phyloP scores from a whole-genome alignment of 345 rosid species.

The Salix koriyanagi region DNA sequence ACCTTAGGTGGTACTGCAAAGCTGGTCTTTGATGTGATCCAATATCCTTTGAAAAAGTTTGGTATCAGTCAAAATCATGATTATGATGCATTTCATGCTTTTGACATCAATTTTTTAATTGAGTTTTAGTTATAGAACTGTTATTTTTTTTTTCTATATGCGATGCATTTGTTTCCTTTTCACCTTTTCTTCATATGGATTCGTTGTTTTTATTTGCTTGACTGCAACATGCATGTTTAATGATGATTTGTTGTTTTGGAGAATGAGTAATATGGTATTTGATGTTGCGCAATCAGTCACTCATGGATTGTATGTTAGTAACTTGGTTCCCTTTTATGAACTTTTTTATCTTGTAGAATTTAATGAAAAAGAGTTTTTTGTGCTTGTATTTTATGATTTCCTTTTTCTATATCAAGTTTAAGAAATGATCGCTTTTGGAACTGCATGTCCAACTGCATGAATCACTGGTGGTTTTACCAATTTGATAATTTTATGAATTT shows the following conservation, averaged over 20 bases:
- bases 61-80: neutral
- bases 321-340: no score
- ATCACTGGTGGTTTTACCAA: neutral
- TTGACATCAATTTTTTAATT: no score
- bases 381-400: no score
- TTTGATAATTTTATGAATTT: neutral
- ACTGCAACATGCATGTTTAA: neutral
- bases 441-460: neutral
- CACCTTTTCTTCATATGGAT: neutral
- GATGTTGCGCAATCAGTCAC: neutral
- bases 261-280: neutral
- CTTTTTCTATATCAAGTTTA: no score
- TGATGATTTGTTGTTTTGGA: neutral
- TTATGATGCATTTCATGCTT: neutral
- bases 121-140: neutral
- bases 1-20: slow-evolving; percentile 77
- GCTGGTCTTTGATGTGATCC: slow-evolving; percentile 83
- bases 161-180: neutral
- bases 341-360: no score
- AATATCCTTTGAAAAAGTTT: slow-evolving; percentile 67
- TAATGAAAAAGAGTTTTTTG: neutral
- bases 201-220: neutral
- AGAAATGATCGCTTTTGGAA: neutral
- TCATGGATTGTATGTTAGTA: neutral
- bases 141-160: neutral